Evolutionary conservation across 371 early-diverging fungal genomes (phyloP), one percentile per base, ranked within the genome.

Genomic region (Rhizopus stolonifer): DNA sequence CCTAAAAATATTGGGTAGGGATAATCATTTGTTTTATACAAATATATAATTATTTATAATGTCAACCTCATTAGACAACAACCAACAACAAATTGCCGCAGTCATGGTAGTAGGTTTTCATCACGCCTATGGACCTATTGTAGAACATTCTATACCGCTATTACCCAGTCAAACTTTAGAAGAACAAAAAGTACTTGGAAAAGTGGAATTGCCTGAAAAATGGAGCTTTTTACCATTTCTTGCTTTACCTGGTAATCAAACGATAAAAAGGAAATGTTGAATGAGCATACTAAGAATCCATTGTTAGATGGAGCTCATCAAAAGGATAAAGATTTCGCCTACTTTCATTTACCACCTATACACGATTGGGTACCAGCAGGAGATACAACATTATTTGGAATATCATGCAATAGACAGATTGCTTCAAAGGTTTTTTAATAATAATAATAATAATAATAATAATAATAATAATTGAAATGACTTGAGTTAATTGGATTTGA

Each of bases 321-420:
- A 68, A 79, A 80, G 58, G 89, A 88, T 43, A 89, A 90, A 56
- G 92, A 90, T 55, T 88, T 90, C 60, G 84, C 89, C 1, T 92
- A 90, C 59, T 92, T 92, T 53, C 92, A 92, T 65, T 71, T 92
- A 11, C 91, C 92, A 25, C 89, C 92, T 24, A 82, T 90, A 7
- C 70, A 80, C 22, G 65, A 65, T 42, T 88, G 92, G 85, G 57
- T 70, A 45, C 80, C 80, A 3, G 79, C 79, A 23, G 21, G n/a
- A 4, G 63, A 81, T 31, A 74, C 84, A 5, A 89, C 92, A 0
- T 53, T 91, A 13, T 91, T 91, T 67, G 92, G 92, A 7, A 80
- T 91, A 47, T 88, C 90, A n/a, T 91, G 90, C 59, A 89, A 87
- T 63, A 74, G 92, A 47, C 92, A 91, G 65, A 88, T 91, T 42